Percentiles rank a stretch among this genome's conserved stretches.
phyloP scores from a whole-genome alignment of 2,329 filamentous ascomycete genomes.

The Trichocomaceae sp. region DNA sequence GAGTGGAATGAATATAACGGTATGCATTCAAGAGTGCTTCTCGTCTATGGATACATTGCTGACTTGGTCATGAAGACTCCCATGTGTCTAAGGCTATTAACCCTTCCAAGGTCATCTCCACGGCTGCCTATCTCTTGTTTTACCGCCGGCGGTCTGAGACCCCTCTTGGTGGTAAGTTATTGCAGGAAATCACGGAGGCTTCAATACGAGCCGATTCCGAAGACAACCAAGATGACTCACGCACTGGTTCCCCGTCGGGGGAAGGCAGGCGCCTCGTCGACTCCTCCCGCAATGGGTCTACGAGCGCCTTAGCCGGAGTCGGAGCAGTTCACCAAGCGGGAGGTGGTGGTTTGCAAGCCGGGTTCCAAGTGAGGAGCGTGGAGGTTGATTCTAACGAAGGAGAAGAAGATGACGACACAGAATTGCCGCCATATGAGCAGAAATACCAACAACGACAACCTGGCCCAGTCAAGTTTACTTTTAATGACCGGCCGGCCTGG shows the following conservation, averaged over 20 bases:
- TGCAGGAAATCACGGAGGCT: slow-evolving; percentile 63
- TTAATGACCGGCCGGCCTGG: slow-evolving; percentile 25
- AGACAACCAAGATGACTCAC: slow-evolving; percentile 37
- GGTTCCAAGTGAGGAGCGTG: slow-evolving; percentile 29
- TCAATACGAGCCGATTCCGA: slow-evolving; percentile 49
- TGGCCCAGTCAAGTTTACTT: slow-evolving; percentile 22
- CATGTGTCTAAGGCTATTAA: slow-evolving; percentile 59
- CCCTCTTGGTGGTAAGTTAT: slow-evolving; percentile 71
- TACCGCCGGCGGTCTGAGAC: slow-evolving; percentile 75
- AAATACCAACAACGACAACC: slow-evolving; percentile 22
- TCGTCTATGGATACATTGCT: neutral
- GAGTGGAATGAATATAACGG: slow-evolving; percentile 97
- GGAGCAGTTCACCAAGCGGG: slow-evolving; percentile 64
- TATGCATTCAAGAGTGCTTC: slow-evolving; percentile 41
- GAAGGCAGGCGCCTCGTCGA: slow-evolving; percentile 81
- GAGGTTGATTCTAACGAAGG: slow-evolving; percentile 19
- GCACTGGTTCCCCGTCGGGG: slow-evolving; percentile 55
- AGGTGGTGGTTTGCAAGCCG: slow-evolving; percentile 53
- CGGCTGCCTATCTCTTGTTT: slow-evolving; percentile 86
- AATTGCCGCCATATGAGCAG: slow-evolving; percentile 27
- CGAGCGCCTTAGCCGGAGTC: slow-evolving; percentile 75
- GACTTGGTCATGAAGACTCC: slow-evolving; percentile 59
- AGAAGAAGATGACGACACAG: slow-evolving; percentile 16
- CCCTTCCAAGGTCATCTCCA: slow-evolving; percentile 59
- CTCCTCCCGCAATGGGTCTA: slow-evolving; percentile 84